Evolutionary conservation across 805 yeast genomes (phyloP), one percentile per base, ranked within the genome.

Genomic region (Zygosaccharomyces gambellarensis): DNA sequence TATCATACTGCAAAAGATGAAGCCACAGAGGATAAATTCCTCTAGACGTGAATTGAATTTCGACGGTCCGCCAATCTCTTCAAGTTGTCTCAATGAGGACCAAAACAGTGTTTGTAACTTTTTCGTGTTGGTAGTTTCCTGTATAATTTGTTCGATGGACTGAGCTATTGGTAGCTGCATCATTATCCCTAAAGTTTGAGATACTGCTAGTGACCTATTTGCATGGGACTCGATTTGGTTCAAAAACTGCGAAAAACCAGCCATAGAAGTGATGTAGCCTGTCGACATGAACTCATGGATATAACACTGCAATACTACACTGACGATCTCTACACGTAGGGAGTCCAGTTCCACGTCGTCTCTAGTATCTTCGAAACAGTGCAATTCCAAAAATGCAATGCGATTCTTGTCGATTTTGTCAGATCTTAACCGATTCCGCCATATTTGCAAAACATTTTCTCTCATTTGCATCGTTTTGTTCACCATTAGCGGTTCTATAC

Each of bases 1-100:
- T 2, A 62, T 46, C 54, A 64, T 56, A 39, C 55, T 58, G 28
- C 63, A 48, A 9, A 64, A 50, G 6, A 63, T 51, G 45, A 60
- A 60, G 1, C 60, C 64, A 3, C 59, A 43, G 2, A 63, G 38
- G 10, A 63, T 51, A 19, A 65, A 48, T 42, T 59, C 51, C 39
- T 57, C 61, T 25, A 57, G 60, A 5, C 45, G 28, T 14, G 51
- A 43, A 11, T 50, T 39, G 25, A 46, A 50, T 14, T 48, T 45
- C 12, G 44, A 38, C 9, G 48, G 46, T 12, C 55, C 53, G 10
- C 63, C 63, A 14, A 53, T 48, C 43, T 57, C 63, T 36, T 60
- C 64, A 28, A 59, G 38, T 29, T 54, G 55, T 27, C 47, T 55
- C 29, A 55, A 53, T 19, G 60, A 50, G 5, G 48, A 48, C 48